A percentile compares a stretch with the other conserved stretches of the same genome.
Evolutionary conservation across 2,329 filamentous ascomycete genomes (phyloP).

Genomic region (Paradendryphiella salina): DNA sequence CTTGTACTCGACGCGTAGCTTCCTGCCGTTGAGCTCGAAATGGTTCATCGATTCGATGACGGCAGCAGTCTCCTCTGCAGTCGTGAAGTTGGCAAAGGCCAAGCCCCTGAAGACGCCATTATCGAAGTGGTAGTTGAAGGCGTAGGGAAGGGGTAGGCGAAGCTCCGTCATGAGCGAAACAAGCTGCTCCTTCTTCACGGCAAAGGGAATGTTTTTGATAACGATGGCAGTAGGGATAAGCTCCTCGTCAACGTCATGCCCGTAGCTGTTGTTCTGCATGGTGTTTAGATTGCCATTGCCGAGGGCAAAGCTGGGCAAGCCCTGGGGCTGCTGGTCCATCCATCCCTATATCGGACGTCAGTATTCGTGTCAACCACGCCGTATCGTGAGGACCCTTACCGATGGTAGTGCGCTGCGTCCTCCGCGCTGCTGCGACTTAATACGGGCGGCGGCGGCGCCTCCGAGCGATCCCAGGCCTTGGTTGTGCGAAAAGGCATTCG

Average conservation of each 20-base stretch:
- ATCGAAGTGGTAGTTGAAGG: constrained; percentile 99
- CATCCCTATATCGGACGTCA: constrained; percentile 56
- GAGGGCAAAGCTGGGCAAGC: constrained; percentile 48
- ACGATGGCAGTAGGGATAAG: constrained; percentile 98
- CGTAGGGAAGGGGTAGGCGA: constrained; percentile 91
- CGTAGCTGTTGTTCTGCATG: constrained; percentile 50
- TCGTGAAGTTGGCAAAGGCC: constrained; percentile 98
- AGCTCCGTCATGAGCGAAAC: constrained; percentile 93
- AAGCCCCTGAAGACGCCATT: constrained; percentile 95
- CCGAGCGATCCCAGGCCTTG: constrained; percentile 65
- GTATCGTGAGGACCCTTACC: constrained; percentile 58
- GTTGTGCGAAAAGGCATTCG: constrained; percentile 69
- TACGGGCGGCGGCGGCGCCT: constrained; percentile 55
- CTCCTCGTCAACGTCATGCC: constrained; percentile 70
- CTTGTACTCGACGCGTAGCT: constrained; percentile 96
- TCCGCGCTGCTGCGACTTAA: constrained; percentile 59
- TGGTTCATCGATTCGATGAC: constrained; percentile 96
- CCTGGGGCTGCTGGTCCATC: constrained; percentile 57
- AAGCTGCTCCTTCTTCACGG: constrained; percentile 94
- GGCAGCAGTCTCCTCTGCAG: constrained; percentile 85
- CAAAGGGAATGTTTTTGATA: constrained; percentile 99
- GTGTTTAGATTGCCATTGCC: constrained; percentile 41
- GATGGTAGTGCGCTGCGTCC: constrained; percentile 67
- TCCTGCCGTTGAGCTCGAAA: constrained; percentile 90
- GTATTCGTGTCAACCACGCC: not conserved